Evolutionary conservation across 192 early-diverging fungal species (phyloP).

Genomic region (Borealophlyctis nickersoniae): DNA sequence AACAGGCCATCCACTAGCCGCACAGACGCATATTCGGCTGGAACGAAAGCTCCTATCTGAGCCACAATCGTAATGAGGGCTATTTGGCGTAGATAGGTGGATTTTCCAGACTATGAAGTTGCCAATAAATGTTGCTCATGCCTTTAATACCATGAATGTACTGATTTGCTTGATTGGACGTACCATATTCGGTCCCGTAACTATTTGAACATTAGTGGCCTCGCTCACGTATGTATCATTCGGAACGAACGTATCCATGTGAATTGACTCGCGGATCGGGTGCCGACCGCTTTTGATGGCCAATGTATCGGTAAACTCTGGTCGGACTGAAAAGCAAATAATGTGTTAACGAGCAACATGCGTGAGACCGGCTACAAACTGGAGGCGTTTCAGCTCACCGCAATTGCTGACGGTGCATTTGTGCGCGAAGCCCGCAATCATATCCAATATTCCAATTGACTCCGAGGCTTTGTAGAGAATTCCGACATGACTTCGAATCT

Average conservation of each 20-base stretch:
- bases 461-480: conserved; percentile 73
- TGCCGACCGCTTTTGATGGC: conserved; percentile 69
- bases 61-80: conserved; percentile 78
- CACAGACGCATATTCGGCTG: conserved; percentile 75
- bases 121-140: not conserved
- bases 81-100: conserved; percentile 80
- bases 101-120: conserved; percentile 62
- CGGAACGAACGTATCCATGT: conserved; percentile 49
- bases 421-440: conserved; percentile 72
- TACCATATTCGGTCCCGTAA: conserved; percentile 90
- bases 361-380: too few relatives aligned
- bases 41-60: conserved; percentile 81
- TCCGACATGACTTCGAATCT: conserved; percentile 57
- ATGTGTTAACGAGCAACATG: not conserved
- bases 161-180: too few relatives aligned
- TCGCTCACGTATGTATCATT: conserved; percentile 67
- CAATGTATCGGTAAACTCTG: conserved; percentile 76
- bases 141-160: conserved; percentile 4
- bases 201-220: conserved; percentile 63
- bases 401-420: conserved; percentile 56
- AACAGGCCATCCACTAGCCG: conserved; percentile 71
- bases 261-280: conserved; percentile 40
- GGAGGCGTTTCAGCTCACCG: conserved; percentile 18
- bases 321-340: conserved; percentile 46
- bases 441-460: conserved; percentile 74